Evolutionary conservation across 345 rosid species (phyloP).

Genomic region (Citrus sinensis): DVS_A1.0 CM039167.1:6649501-6650000

Average conservation of each 20-base stretch:
- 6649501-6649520: background rate
- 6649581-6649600: background rate
- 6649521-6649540: background rate
- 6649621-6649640: slow-evolving; percentile 17
- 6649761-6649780: background rate
- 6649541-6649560: background rate
- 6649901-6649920: background rate
- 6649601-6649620: slow-evolving; percentile 17
- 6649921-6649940: slow-evolving; percentile 22
- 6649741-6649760: background rate
- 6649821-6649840: background rate
- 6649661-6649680: background rate
- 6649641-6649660: background rate
- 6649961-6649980: slow-evolving; percentile 20
- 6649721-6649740: background rate
- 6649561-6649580: background rate
- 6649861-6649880: background rate
- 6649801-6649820: slow-evolving; percentile 7
- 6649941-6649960: slow-evolving; percentile 2
- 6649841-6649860: background rate
- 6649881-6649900: slow-evolving; percentile 17
- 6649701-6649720: background rate
- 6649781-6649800: slow-evolving; percentile 14
- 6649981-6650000: slow-evolving; percentile 4
- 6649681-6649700: slow-evolving; percentile 10